Evolutionary conservation across 768 basidiomycete genomes (phyloP), one percentile per base, ranked within the genome.

Genomic region (Sporobolomyces roseus): DNA sequence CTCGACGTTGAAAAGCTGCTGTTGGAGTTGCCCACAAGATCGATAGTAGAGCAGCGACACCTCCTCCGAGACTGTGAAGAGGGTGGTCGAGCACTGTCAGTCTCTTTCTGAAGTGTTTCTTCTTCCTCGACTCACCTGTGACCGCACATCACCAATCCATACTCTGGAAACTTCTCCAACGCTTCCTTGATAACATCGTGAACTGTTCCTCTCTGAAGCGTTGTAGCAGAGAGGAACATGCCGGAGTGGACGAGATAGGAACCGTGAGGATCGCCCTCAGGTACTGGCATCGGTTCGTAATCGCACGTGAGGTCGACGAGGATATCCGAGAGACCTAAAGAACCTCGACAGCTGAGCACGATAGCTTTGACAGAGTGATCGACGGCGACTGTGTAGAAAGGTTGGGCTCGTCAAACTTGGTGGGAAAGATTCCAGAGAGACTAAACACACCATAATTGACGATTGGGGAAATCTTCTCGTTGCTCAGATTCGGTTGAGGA

Each of bases 231-330:
- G 61, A 50, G 43, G 48, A 46, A 74, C 73, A 71, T 74, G n/a
- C 73, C 70, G 13, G 66, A 61, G 65, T 81, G 80, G 9, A 77
- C 79, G 32, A 73, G 74, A 71, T 80, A 80, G 2, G 66, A 55
- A 3, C 54, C 78, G 19, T 72, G 63, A 0, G 76, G 76, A 32
- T 77, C 74, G 13, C 69, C 79, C 46, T 75, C 68, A 3, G 76
- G 75, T 3, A 79, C 67, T 2, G 66, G 35, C 35, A 79, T 77
- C 2, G 73, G 58, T 63, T 75, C 72, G 70, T 79, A 79, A 23
- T 75, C 77, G 75, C 79, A 80, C 14, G 78, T 78, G 27, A 81
- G 71, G 62, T 80, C 80, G 54, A 79, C 75, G 21, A 80, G 76
- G n/a, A 80, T 74, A 68, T 80, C 80, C 4, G 78, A 78, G 8